Conservation (phyloP, 352 stramenopile species). For the Globisporangium solare region DNA sequence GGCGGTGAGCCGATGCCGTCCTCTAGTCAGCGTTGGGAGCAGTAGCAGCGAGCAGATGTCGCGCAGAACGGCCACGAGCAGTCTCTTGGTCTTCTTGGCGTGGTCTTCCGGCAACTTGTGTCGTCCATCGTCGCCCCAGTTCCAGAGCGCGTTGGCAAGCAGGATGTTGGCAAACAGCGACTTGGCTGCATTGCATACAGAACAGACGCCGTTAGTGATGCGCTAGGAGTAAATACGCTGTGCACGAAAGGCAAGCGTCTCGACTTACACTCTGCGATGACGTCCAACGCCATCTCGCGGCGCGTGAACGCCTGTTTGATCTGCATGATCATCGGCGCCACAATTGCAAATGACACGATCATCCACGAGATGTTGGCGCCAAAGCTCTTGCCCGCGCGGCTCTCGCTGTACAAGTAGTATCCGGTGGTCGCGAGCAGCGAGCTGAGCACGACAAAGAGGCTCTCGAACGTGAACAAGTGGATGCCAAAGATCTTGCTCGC, state of each 20-base stretch:
- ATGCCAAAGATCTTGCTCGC: slow-evolving; percentile 72
- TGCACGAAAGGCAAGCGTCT: neutral
- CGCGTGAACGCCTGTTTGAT: slow-evolving; percentile 78
- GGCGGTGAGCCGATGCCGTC: slow-evolving; percentile 64
- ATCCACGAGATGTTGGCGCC: slow-evolving; percentile 84
- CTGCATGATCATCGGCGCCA: slow-evolving; percentile 87
- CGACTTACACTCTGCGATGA: slow-evolving; percentile 54
- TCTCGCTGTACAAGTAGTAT: slow-evolving; percentile 63
- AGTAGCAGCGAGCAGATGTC: slow-evolving; percentile 47
- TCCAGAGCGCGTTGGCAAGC: slow-evolving; percentile 74
- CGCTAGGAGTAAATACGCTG: neutral
- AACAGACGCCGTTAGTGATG: neutral
- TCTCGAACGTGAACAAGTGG: slow-evolving; percentile 78
- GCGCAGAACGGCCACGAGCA: slow-evolving; percentile 43
- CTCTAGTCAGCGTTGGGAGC: slow-evolving; percentile 64
- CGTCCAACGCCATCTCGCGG: slow-evolving; percentile 62
- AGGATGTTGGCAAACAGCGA: slow-evolving; percentile 69
- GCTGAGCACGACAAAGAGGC: slow-evolving; percentile 58
- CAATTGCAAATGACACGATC: slow-evolving; percentile 75
- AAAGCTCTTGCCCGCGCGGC: slow-evolving; percentile 32
- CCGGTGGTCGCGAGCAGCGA: slow-evolving; percentile 55
- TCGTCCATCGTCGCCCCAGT: slow-evolving; percentile 71
- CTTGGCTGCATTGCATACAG: slow-evolving; percentile 32
- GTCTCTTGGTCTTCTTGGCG: slow-evolving; percentile 46
- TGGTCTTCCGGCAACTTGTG: slow-evolving; percentile 47